phyloP scores from a whole-genome alignment of 2,329 filamentous ascomycete genomes.

The Beauveria scarabaeidicola region DNA sequence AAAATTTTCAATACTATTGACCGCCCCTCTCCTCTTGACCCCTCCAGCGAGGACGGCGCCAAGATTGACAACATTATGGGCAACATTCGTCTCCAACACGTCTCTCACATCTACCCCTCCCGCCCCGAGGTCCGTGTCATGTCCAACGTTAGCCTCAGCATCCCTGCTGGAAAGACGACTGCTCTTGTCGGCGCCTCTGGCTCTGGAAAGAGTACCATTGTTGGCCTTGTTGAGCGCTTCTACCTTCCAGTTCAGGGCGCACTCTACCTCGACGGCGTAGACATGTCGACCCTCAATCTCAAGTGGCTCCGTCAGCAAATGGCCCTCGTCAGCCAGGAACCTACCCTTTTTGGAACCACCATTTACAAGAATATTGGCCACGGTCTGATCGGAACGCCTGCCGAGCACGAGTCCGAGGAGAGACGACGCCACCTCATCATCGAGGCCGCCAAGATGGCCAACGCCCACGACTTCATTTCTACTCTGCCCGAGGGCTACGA shows the following conservation, averaged over 20 bases:
- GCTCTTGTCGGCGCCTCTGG: conserved; percentile 91
- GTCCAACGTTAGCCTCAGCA: conserved; percentile 67
- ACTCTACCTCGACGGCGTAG: conserved; percentile 73
- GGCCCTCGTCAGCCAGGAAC: conserved; percentile 86
- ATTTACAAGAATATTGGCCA: conserved; percentile 88
- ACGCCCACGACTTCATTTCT: conserved; percentile 86
- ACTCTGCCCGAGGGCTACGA: conserved; percentile 80
- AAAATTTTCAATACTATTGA: conserved; percentile 97
- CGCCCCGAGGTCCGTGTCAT: conserved; percentile 85
- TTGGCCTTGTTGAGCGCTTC: conserved; percentile 87
- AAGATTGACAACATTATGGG: conserved; percentile 67
- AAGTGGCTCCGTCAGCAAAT: conserved; percentile 90
- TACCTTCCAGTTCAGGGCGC: conserved; percentile 79
- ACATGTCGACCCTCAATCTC: conserved; percentile 74
- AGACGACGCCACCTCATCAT: conserved; percentile 63
- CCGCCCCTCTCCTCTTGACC: conserved; percentile 74
- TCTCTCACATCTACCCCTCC: conserved; percentile 93
- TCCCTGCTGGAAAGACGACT: conserved; percentile 86
- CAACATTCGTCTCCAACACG: conserved; percentile 67
- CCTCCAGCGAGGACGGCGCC: conserved; percentile 59
- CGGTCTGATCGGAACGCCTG: conserved; percentile 76
- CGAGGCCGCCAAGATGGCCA: conserved; percentile 79
- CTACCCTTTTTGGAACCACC: conserved; percentile 79
- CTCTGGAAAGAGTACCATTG: conserved; percentile 89
- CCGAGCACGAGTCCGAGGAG: conserved; percentile 58